Conservation (phyloP, 306 rosid species). For the Trifolium pratense region DNA sequence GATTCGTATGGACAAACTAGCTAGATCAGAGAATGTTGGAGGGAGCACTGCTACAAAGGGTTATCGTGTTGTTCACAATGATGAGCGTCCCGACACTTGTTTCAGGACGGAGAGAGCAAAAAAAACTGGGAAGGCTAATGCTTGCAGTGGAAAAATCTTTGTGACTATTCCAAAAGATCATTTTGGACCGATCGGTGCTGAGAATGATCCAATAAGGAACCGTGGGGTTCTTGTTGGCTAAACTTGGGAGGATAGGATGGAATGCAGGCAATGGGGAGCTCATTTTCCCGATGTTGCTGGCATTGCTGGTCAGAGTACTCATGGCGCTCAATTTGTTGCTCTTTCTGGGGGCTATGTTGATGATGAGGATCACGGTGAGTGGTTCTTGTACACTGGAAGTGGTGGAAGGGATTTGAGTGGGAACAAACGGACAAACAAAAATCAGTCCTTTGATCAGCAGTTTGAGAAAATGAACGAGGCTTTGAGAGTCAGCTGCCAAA, state of each 20-base stretch:
- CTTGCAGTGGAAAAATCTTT: conserved; percentile 69
- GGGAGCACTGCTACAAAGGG: conserved; percentile 33
- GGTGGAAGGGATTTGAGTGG: conserved; percentile 85
- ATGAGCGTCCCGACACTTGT: conserved; percentile 68
- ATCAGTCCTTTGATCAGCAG: conserved; percentile 72
- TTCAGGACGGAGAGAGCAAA: conserved; percentile 68
- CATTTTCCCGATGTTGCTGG: conserved; percentile 82
- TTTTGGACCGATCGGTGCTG: conserved; percentile 71
- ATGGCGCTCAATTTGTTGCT: conserved; percentile 78
- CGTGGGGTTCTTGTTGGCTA: conserved; percentile 77
- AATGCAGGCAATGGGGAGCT: conserved; percentile 80
- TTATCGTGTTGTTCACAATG: conserved; percentile 50
- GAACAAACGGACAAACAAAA: conserved; percentile 63
- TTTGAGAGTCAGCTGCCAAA: conserved; percentile 61
- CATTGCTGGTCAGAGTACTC: conserved; percentile 73
- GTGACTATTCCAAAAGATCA: conserved; percentile 63
- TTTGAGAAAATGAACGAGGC: conserved; percentile 73
- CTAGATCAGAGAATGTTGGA: conserved; percentile 12
- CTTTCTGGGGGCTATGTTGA: conserved; percentile 75
- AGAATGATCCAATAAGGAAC: conserved; percentile 60
- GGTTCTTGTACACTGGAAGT: conserved; percentile 90
- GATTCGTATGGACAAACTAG: conserved; percentile 65
- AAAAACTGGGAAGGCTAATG: conserved; percentile 61
- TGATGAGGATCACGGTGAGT: conserved; percentile 88
- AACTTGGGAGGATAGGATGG: conserved; percentile 66